Percentiles rank a stretch among this genome's conserved stretches.
Evolutionary conservation across 257 asterid genomes (phyloP).

Genomic region (Primulina tabacum): DNA sequence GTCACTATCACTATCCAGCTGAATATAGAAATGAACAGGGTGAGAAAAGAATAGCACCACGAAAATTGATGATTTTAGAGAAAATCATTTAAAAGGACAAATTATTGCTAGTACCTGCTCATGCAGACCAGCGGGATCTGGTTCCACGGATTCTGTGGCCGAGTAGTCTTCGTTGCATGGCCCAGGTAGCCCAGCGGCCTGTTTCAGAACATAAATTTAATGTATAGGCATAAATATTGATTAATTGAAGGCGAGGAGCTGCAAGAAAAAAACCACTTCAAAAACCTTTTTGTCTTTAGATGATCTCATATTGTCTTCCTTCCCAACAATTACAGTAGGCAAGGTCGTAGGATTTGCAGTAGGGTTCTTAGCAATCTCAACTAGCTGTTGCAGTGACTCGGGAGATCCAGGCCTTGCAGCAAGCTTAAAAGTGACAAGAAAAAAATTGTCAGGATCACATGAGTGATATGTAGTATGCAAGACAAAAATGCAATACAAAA

Average conservation of each 20-base stretch:
- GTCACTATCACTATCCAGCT: background rate
- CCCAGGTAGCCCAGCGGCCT: conserved; percentile 54
- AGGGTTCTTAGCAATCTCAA: conserved; percentile 94
- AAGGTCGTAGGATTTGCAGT: conserved; percentile 42
- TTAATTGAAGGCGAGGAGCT: background rate
- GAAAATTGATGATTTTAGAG: background rate
- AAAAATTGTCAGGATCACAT: conserved; percentile 28
- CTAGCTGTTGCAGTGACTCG: conserved; percentile 78
- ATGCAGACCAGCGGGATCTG: conserved; percentile 73
- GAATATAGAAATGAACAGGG: conserved; percentile 5
- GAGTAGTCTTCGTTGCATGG: conserved; percentile 54
- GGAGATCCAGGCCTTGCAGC: conserved; percentile 99
- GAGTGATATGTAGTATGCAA: background rate
- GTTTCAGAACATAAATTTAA: conserved; percentile 28
- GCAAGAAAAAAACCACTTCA: background rate
- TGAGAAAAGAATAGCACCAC: background rate
- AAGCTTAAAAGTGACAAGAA: conserved; percentile 43
- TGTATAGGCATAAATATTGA: conserved; percentile 11
- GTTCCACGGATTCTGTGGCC: conserved; percentile 49
- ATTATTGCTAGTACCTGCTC: conserved; percentile 55
- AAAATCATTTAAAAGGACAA: background rate
- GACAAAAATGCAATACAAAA: conserved; percentile 21
- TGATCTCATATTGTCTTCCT: conserved; percentile 57
- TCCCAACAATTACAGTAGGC: conserved; percentile 52
- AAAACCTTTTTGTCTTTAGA: conserved; percentile 76